These are phyloP conservation scores for Leavenworthia alabamica DNA, from an alignment of 345 rosid genomes.

Conservation along the genomic window DNA sequence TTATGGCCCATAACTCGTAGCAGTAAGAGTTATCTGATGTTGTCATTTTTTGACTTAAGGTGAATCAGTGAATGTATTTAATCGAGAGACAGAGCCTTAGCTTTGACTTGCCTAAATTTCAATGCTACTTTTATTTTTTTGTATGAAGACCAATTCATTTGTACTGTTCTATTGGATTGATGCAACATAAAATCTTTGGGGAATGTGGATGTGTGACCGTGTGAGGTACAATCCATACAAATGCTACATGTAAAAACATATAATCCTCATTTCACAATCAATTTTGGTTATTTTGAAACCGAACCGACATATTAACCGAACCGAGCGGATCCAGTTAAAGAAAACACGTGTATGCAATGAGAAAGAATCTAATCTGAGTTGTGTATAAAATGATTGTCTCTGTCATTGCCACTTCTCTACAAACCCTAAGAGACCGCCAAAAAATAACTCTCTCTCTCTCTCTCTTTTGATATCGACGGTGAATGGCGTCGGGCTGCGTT, in stretches of 20 bases:
- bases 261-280: not conserved
- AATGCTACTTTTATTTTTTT: not conserved
- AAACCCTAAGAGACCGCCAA: slow-evolving; percentile 23
- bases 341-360: slow-evolving; percentile 13
- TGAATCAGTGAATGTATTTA: not conserved
- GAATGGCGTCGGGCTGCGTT: slow-evolving; percentile 83
- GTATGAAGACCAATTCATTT: not conserved
- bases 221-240: too few species aligned
- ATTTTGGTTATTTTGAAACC: not conserved
- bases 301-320: not conserved
- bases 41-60: slow-evolving; percentile 1
- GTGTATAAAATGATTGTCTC: slow-evolving; percentile 28
- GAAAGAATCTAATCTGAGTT: slow-evolving; percentile 21
- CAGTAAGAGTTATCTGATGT: not conserved
- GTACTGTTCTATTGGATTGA: slow-evolving; percentile 5
- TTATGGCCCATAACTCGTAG: not conserved
- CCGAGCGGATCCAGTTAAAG: slow-evolving; percentile 2
- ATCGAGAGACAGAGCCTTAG: not conserved
- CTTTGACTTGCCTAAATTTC: slow-evolving; percentile 9
- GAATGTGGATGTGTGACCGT: too few species aligned
- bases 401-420: slow-evolving; percentile 31
- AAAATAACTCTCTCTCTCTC: not conserved
- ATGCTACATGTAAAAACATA: too few species aligned
- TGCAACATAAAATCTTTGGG: slow-evolving; percentile 3
- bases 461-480: slow-evolving; percentile 6